Percentiles rank a stretch among this genome's conserved stretches.
Conservation (phyloP, 2,329 filamentous ascomycete species). For the Penicillium sp. region DNA sequence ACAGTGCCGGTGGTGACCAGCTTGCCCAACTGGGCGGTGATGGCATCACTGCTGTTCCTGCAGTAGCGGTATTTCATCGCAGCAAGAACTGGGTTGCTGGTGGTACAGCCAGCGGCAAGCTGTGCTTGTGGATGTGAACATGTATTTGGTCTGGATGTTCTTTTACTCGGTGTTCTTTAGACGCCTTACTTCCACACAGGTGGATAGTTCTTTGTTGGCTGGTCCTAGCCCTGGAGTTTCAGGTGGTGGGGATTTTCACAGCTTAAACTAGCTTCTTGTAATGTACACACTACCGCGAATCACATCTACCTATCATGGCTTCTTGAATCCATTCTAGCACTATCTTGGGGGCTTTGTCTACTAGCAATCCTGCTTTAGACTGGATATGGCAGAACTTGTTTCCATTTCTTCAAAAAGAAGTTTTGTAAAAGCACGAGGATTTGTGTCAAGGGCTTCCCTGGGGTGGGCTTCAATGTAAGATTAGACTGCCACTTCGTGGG, state of each 20-base stretch:
- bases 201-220: background rate
- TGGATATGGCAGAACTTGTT: background rate
- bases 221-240: background rate
- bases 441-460: background rate
- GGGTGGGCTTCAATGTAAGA: background rate
- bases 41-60: slow-evolving; percentile 90
- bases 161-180: background rate
- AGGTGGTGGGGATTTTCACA: background rate
- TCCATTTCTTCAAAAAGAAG: background rate
- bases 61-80: slow-evolving; percentile 87
- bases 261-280: background rate
- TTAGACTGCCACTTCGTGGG: background rate
- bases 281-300: background rate
- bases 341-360: background rate
- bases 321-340: background rate
- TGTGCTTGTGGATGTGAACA: slow-evolving; percentile 80
- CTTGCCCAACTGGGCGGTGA: slow-evolving; percentile 86
- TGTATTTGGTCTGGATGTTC: background rate
- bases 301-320: background rate
- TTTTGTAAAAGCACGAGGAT: background rate
- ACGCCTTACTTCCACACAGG: background rate
- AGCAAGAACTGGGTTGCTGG: slow-evolving; percentile 88
- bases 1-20: slow-evolving; percentile 77
- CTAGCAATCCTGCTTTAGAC: background rate
- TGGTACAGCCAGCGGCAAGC: slow-evolving; percentile 86